Evolutionary conservation across 176 grass and related monocot species (phyloP).

Genomic region (Typha latifolia): DNA sequence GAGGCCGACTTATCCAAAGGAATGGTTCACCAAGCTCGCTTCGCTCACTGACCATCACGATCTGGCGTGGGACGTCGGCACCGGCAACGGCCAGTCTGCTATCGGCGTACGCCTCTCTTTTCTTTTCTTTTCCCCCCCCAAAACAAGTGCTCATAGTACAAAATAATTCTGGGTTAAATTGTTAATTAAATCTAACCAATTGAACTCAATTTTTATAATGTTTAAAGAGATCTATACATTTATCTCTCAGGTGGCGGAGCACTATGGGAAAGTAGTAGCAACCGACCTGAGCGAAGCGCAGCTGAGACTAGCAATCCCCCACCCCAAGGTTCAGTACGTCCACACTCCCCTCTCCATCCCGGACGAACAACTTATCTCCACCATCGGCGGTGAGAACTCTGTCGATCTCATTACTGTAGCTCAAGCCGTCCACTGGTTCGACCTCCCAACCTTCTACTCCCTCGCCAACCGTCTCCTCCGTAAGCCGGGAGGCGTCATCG

Average conservation of each 20-base stretch:
- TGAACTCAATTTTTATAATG: no score
- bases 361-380: slow-evolving; percentile 1
- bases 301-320: slow-evolving; percentile 16
- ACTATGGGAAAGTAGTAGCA: slow-evolving; percentile 34
- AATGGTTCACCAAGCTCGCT: slow-evolving; percentile 71
- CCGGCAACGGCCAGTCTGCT: slow-evolving; percentile 77
- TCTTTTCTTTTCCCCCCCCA: no score
- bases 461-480: slow-evolving; percentile 16
- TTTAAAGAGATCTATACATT: background rate
- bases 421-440: slow-evolving; percentile 34
- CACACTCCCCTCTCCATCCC: slow-evolving; percentile 20
- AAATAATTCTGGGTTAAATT: no score
- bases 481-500: slow-evolving; percentile 30
- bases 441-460: slow-evolving; percentile 33
- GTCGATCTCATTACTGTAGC: slow-evolving; percentile 32
- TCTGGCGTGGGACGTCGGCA: slow-evolving; percentile 85
- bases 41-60: slow-evolving; percentile 49
- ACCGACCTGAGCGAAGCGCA: slow-evolving; percentile 25
- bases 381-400: slow-evolving; percentile 26
- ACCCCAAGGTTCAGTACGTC: slow-evolving; percentile 29
- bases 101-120: slow-evolving; percentile 22
- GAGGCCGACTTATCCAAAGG: slow-evolving; percentile 54
- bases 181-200: no score
- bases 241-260: slow-evolving; percentile 22
- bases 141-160: no score